These are phyloP conservation scores for Penicillium italicum DNA, from an alignment of 2,329 filamentous ascomycete species.

Conservation along the genomic window DNA sequence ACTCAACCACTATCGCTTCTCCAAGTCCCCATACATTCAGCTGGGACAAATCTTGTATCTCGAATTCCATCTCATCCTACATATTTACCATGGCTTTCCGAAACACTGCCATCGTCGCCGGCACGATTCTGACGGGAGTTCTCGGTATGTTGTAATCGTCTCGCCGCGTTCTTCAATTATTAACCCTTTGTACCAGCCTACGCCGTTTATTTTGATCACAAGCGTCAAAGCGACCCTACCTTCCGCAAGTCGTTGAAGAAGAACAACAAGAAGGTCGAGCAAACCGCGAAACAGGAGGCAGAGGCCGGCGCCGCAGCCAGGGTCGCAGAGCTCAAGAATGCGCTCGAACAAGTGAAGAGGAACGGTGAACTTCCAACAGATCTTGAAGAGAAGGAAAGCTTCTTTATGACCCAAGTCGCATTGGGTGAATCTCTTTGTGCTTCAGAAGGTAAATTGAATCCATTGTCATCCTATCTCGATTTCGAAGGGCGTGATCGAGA, in stretches of 20 bases:
- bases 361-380: conserved; percentile 81
- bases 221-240: conserved; percentile 59
- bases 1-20: background rate
- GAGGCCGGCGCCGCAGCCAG: conserved; percentile 46
- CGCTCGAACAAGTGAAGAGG: conserved; percentile 76
- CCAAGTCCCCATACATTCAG: background rate
- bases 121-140: conserved; percentile 56
- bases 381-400: conserved; percentile 89
- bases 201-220: conserved; percentile 65
- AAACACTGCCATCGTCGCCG: conserved; percentile 55
- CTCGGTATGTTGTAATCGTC: conserved; percentile 43
- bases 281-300: conserved; percentile 47
- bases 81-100: conserved; percentile 12
- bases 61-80: background rate
- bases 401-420: conserved; percentile 95
- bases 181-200: conserved; percentile 47
- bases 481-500: background rate
- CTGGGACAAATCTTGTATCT: background rate
- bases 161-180: conserved; percentile 9
- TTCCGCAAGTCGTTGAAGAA: conserved; percentile 58
- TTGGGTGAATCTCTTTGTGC: conserved; percentile 77
- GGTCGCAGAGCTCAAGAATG: conserved; percentile 66
- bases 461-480: conserved; percentile 3
- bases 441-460: conserved; percentile 62
- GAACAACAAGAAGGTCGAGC: conserved; percentile 47